Evolutionary conservation across 1,139 yeast species (phyloP).

Genomic region (Lipomyces yarrowii): DNA sequence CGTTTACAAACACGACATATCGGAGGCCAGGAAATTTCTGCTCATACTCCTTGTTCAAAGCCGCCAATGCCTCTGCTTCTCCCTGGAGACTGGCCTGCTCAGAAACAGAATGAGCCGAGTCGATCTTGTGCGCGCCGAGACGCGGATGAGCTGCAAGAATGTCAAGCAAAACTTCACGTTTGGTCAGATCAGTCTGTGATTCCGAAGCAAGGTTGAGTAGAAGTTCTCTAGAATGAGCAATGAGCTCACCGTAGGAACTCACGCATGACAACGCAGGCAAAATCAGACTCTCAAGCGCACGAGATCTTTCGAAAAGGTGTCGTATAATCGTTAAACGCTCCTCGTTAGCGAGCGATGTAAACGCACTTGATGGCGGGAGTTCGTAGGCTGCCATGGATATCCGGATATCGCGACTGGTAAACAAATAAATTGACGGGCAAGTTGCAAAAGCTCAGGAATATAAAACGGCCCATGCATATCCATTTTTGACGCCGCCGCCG

Average conservation of each 20-base stretch:
- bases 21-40: slow-evolving; percentile 74
- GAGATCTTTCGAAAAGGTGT: slow-evolving; percentile 70
- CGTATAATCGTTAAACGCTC: slow-evolving; percentile 48
- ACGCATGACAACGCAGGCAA: slow-evolving; percentile 38
- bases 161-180: slow-evolving; percentile 47
- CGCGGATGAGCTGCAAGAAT: slow-evolving; percentile 91
- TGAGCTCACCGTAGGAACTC: slow-evolving; percentile 51
- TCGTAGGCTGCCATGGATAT: slow-evolving; percentile 36
- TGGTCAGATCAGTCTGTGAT: slow-evolving; percentile 33
- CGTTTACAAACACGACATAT: slow-evolving; percentile 90
- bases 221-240: slow-evolving; percentile 52
- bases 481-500: too few relatives aligned
- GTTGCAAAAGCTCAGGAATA: too few relatives aligned
- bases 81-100: slow-evolving; percentile 71
- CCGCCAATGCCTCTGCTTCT: slow-evolving; percentile 52
- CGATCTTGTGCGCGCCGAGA: slow-evolving; percentile 60
- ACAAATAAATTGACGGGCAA: too few relatives aligned
- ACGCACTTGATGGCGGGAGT: slow-evolving; percentile 32
- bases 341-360: slow-evolving; percentile 33
- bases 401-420: not conserved
- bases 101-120: slow-evolving; percentile 62
- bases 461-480: not conserved
- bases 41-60: slow-evolving; percentile 68
- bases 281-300: slow-evolving; percentile 52
- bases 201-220: slow-evolving; percentile 45